Evolutionary conservation across 495 filamentous ascomycete genomes (phyloP), one percentile per base, ranked within the genome.

Genomic region (Aspergillus coremiiformis): DNA sequence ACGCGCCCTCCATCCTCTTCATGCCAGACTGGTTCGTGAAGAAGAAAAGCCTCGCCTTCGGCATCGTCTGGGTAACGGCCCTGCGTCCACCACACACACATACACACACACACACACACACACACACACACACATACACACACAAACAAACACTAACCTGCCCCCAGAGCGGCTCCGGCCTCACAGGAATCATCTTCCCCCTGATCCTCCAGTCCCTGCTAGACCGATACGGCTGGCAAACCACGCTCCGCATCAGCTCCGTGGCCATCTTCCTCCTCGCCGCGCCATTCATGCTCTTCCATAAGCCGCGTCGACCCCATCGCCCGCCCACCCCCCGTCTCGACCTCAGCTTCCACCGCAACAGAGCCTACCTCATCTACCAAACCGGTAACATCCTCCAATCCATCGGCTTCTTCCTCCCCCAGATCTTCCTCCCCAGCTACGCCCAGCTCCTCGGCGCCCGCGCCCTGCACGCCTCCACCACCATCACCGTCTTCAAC

Each of bases 381-480:
- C 71, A 78, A 54, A 27, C 68, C 0, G 72, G 72, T 37, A 79
- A 80, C 60, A 61, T 78, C 29, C 43, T 79, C 37, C 68, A 84
- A 60, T 70, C 67, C 0, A 54, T 77, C 3, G 82, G 82, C 7
- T 85, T 70, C 60, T 84, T 84, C 61, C 60, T 84, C 4, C 81
- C 82, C 0, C 59, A 63, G 0, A 71, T 82, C 35, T 86, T 79
- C 59, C 68, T 86, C 0, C 78, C 79, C 5, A 66, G 72, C 3
- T 83, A 79, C 57, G 78, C 77, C 0, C 50, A 65, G 9, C 43
- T 61, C 14, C 59, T 82, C 3, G 61, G 65, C 22, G 64, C 67
- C 3, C 56, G 57, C 1, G 14, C 56, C 17, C 54, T 67, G 14
- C 54, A 61, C 2, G 51, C 67, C 5, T 64, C 75, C 1, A 29